phyloP scores from a whole-genome alignment of 352 stramenopile genomes.

The Plasmopara halstedii region DNA sequence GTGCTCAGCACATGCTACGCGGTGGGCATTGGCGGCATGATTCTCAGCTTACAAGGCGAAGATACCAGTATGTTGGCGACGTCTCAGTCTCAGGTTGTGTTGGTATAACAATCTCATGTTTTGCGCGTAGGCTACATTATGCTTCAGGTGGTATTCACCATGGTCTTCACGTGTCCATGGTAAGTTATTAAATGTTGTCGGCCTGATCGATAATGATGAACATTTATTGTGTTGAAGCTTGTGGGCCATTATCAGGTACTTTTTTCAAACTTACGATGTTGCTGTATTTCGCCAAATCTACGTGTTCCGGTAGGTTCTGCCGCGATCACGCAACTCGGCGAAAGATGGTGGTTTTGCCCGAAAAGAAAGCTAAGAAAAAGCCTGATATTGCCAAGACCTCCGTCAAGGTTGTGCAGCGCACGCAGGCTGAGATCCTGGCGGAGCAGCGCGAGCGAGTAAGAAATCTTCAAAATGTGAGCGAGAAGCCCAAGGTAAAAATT shows the following conservation, averaged over 20 bases:
- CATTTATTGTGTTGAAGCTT: constrained; percentile 26
- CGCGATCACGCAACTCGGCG: constrained; percentile 47
- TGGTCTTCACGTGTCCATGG: constrained; percentile 80
- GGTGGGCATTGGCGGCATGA: constrained; percentile 43
- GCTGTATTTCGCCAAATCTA: not conserved
- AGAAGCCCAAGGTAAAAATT: constrained; percentile 52
- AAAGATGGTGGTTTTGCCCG: constrained; percentile 50
- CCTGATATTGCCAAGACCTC: constrained; percentile 63
- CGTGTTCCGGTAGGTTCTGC: constrained; percentile 22
- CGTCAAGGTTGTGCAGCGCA: constrained; percentile 47
- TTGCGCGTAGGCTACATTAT: constrained; percentile 51
- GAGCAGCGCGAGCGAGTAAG: constrained; percentile 61
- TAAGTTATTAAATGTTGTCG: constrained; percentile 9
- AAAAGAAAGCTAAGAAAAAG: constrained; percentile 68
- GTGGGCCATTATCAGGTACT: constrained; percentile 68
- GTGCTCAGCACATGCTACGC: constrained; percentile 46
- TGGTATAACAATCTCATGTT: not conserved
- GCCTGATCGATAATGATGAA: not conserved
- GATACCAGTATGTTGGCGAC: constrained; percentile 35
- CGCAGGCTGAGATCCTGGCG: constrained; percentile 72
- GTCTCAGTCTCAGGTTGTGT: not conserved
- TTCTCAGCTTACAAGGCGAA: constrained; percentile 42
- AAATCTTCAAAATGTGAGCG: constrained; percentile 52
- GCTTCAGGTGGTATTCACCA: constrained; percentile 68
- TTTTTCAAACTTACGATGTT: not conserved